phyloP scores from a whole-genome alignment of 805 yeast genomes.

The Maudiozyma barnettii region DNA sequence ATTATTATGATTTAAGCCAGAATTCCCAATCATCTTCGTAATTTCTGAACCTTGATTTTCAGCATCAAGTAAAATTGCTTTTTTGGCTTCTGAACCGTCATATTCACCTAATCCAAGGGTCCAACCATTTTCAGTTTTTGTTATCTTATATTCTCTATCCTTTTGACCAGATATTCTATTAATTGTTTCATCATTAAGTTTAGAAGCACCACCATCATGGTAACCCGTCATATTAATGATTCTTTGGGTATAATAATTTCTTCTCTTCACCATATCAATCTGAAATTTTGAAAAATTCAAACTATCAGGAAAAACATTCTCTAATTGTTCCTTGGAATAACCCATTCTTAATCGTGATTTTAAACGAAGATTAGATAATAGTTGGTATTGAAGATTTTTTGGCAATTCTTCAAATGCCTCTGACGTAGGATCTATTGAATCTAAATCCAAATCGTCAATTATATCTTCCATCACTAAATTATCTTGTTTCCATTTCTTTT shows the following conservation, averaged over 20 bases:
- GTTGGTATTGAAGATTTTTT: conserved; percentile 76
- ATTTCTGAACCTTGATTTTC: conserved; percentile 4
- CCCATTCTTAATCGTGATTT: conserved; percentile 93
- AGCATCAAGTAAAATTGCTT: conserved; percentile 42
- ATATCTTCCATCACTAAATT: conserved; percentile 43
- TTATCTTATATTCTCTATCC: conserved; percentile 63
- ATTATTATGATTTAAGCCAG: conserved; percentile 1
- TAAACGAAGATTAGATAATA: conserved; percentile 70
- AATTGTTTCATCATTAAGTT: conserved; percentile 25
- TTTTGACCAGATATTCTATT: conserved; percentile 73
- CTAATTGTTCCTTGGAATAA: conserved; percentile 79
- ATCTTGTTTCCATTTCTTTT: conserved; percentile 23
- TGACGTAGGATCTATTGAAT: conserved; percentile 75
- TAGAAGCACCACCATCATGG: conserved; percentile 41
- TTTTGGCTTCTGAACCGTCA: conserved; percentile 32
- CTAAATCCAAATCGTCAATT: conserved; percentile 60
- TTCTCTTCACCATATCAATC: conserved; percentile 80
- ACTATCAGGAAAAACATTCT: conserved; percentile 69
- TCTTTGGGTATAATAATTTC: conserved; percentile 83
- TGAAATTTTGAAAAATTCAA: conserved; percentile 90
- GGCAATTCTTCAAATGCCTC: conserved; percentile 71
- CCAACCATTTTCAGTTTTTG: conserved; percentile 78
- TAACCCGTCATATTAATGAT: conserved; percentile 77
- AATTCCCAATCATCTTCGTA: background rate
- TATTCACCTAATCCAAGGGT: conserved; percentile 50